Base-by-base conservation (phyloP, 352 stramenopile genomes). In the Phytophthora hybrid region DNA sequence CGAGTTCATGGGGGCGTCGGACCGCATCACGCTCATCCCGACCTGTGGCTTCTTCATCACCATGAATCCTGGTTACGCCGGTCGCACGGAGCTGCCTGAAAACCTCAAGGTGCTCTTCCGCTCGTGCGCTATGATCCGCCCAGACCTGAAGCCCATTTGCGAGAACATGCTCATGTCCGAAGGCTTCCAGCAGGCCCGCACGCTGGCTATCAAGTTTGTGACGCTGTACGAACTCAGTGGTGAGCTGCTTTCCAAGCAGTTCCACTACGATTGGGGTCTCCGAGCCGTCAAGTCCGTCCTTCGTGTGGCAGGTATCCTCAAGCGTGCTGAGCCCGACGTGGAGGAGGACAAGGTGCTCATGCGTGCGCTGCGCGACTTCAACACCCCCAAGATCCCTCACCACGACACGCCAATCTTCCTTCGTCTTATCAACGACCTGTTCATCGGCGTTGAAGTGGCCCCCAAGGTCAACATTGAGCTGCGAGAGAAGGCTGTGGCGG, bases 41-140 rank as follows among this genome's bases (percentile, higher is more conserved):
- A 97, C 89, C 1, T 96, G 90, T 54, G 93, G 93, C 5, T 98
- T 98, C 77, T 98, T 98, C 75, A 98, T 98, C 67, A 98, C 95
- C 11, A 98, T 98, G 95, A 98, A 98, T 78, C 95, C 94, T 9
- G 95, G 95, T 7, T 98, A 98, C 60, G 92, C 93, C 11, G 95
- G 88, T 11, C 88, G 89, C 4, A 95, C 88, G 0, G 89, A 98
- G 59, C 81, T 98, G 5, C 91, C 91, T 6, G 91, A 96, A 58
- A 98, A 97, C 57, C 68, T 98, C 1, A 98, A 98, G 64, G 91
- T 96, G 67, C 79, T 98, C n/a, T 97, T 97, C 79, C 89, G 89
- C 2, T 96, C 88, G 74, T 99, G 79, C 70, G 97, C 79, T 77
- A 98, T 93, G 98, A 99, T 99, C 66, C 92, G 95, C 63, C 97